Evolutionary conservation across 163 green algal species (phyloP), one percentile per base, ranked within the genome.

Genomic region (Prototheca cutis): DNA sequence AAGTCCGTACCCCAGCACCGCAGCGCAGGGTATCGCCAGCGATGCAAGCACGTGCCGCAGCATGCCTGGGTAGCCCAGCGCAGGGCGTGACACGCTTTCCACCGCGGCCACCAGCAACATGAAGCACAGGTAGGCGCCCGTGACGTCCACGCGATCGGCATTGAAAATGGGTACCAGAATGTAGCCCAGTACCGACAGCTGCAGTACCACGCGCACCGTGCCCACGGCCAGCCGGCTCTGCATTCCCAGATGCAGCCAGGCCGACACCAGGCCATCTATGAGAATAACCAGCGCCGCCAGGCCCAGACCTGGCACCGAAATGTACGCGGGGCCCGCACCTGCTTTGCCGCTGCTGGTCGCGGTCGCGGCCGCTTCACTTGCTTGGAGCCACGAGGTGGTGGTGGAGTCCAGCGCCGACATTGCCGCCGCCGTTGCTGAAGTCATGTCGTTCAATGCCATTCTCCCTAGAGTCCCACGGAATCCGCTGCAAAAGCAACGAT

Each of bases 151-250:
- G 8, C 30, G 25, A 59, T 82, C 66, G 51, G 68, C 62, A 3
- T 30, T 56, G 53, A 88, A 87, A 47, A 88, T 84, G 25, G 81
- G 81, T 2, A 83, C 77, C 17, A 88, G 71, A 39, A 87, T 69
- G 57, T 82, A 84, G 19, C 81, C 81, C 52, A 89, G 69, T 1
- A 83, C 10, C 0, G 63, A 74, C 30, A 89, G 73, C 63, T 89
- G 81, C 17, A 76, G 28, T 4, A 80, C 48, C 48, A 54, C 48
- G 4, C 42, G 64, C 7, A 80, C 53, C 0, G 61, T 59, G 3
- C 48, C 73, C 3, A 81, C 59, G 1, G 54, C 57, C 19, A 84
- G 73, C 65, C 78, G 70, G 27, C 53, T 51, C 32, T 80, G 60
- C 57, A 84, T 49, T 7, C 54, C 70, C 28, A 84, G 70, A 28